Evolutionary conservation across 108 stramenopile species (phyloP).

Genomic region (Skeletonema potamos): DNA sequence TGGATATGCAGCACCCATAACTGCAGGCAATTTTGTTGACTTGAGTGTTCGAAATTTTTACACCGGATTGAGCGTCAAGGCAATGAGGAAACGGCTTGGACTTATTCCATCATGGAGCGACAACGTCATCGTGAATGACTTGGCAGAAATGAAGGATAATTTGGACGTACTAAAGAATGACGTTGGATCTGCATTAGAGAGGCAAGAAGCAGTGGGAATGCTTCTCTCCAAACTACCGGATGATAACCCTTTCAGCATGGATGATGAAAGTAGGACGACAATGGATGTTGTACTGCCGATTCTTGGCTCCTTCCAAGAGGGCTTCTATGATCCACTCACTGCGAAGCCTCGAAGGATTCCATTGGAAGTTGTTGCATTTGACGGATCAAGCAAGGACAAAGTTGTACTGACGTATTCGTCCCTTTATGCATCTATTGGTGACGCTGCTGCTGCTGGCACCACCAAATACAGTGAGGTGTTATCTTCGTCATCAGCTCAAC

Average conservation of each 20-base stretch:
- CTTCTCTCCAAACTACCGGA: conserved; percentile 22
- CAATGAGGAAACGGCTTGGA: conserved; percentile 57
- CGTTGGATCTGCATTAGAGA: conserved; percentile 29
- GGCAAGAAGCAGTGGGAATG: conserved; percentile 27
- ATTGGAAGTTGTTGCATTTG: conserved; percentile 78
- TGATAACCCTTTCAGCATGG: conserved; percentile 10
- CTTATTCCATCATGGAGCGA: conserved; percentile 43
- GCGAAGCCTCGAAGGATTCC: conserved; percentile 81
- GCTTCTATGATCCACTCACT: conserved; percentile 85
- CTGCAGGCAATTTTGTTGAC: conserved; percentile 83
- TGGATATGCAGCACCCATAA: conserved; percentile 83
- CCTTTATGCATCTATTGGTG: conserved; percentile 47
- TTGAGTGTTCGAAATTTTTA: conserved; percentile 79
- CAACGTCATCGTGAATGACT: conserved; percentile 50
- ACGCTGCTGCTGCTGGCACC: conserved; percentile 33
- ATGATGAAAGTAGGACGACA: conserved; percentile 44
- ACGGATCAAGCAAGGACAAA: conserved; percentile 54
- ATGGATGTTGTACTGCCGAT: conserved; percentile 64
- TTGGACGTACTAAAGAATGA: conserved; percentile 44
- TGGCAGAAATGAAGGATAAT: conserved; percentile 52
- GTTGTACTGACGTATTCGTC: conserved; percentile 52
- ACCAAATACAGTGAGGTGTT: conserved; percentile 41
- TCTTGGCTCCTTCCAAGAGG: conserved; percentile 81
- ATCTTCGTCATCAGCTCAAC: conserved; percentile 46
- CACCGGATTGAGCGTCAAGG: conserved; percentile 75